Evolutionary conservation across 192 early-diverging fungal genomes (phyloP), one percentile per base, ranked within the genome.

Genomic region (Phlyctochytrium planicorne): DNA sequence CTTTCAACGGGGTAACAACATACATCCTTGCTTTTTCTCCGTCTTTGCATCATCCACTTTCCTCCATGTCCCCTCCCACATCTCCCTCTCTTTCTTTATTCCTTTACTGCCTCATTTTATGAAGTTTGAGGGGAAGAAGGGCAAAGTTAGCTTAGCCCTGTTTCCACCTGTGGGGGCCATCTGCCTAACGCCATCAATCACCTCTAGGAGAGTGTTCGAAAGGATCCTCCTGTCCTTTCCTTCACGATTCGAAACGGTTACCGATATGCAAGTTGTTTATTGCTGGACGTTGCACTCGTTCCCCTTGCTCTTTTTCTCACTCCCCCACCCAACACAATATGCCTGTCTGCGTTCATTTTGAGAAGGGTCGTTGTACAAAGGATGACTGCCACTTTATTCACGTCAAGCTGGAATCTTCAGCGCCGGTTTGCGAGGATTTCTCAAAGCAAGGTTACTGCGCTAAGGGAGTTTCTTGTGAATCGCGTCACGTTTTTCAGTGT

Each of bases 401-500:
- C 40, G 40, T 50, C 12, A 50, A 50, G 40, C 40, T 14, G 0
- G 79, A 82, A 47, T 84, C 86, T 14, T 80, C 85, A 0, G 84
- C 40, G 12, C 12, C 12, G 10, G n/a, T 90, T 20, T 91, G 90
- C 52, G 79, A 80, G 30, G 74, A 74, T 1, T 91, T 91, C 78
- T 82, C 84, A 0, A 78, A 80, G 24, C 78, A 83, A 34, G 88
- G 89, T 0, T 87, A 74, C 66, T 91, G 90, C 65, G 72, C 79
- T 12, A 77, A 79, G 37, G 90, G 86, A 23, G 31, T 25, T 0
- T 63, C 67, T 3, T 91, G 90, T 62, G 69, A 70, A 23, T 71
- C 87, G 56, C 80, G 86, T 2, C 90, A 91, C 71, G 80, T 89
- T 2, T 82, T 82, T 72, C 82, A 89, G 24, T 91, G 90, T 40